Conservation (phyloP, 441 rosid genomes). For the Hura crepitans region DNA sequence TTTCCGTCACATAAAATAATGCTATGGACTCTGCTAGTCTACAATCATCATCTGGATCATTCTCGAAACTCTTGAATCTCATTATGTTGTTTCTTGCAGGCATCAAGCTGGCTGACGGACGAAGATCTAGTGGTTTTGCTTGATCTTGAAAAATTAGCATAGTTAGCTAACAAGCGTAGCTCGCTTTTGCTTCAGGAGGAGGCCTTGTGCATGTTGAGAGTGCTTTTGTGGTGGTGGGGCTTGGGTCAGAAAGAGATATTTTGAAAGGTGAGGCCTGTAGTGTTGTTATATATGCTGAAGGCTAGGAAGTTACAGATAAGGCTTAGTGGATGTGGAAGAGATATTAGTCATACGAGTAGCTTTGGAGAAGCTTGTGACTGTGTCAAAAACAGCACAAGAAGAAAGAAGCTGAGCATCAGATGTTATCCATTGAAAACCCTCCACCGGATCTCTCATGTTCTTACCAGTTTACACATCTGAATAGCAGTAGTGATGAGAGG, state of each 20-base stretch:
- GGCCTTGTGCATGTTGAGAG: conserved; percentile 8
- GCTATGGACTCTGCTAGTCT: conserved; percentile 25
- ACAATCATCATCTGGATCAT: conserved; percentile 26
- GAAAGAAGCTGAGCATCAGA: conserved; percentile 75
- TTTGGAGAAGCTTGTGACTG: conserved; percentile 56
- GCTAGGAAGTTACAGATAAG: conserved; percentile 54
- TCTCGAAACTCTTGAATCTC: conserved; percentile 19
- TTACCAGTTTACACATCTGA: conserved; percentile 41
- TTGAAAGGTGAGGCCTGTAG: conserved; percentile 17
- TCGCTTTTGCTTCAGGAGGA: conserved; percentile 18
- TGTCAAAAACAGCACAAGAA: conserved; percentile 61
- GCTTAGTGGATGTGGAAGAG: conserved; percentile 30
- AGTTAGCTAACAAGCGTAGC: conserved; percentile 13
- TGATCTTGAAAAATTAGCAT: conserved; percentile 21
- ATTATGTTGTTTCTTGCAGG: conserved; percentile 26
- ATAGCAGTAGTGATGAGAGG: conserved; percentile 39
- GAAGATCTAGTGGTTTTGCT: conserved; percentile 35
- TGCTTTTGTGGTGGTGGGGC: conserved; percentile 29
- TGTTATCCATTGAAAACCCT: conserved; percentile 81
- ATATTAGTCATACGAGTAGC: conserved; percentile 1
- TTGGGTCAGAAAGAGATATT: conserved; percentile 16
- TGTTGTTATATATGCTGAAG: conserved; percentile 63
- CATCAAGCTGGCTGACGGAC: conserved; percentile 39
- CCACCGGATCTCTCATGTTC: conserved; percentile 73
- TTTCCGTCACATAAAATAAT: conserved; percentile 75